These are phyloP conservation scores for Ormosia semicastrata DNA, from an alignment of 306 rosid genomes.

Conservation along the genomic window DNA sequence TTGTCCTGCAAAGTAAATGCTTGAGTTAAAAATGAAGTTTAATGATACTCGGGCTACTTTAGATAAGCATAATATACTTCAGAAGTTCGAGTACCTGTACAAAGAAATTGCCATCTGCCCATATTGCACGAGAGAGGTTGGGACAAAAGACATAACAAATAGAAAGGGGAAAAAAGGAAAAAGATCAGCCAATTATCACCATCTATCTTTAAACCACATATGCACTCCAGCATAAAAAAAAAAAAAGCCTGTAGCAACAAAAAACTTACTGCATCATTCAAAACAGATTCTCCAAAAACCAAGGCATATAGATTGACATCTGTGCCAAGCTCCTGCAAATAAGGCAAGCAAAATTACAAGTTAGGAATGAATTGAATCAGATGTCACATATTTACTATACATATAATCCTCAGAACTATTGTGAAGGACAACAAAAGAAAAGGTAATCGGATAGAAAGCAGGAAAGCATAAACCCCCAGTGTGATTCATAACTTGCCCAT, in stretches of 20 bases:
- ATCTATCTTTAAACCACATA: constrained; percentile 26
- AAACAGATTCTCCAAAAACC: constrained; percentile 97
- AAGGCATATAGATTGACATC: constrained; percentile 91
- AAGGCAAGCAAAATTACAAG: constrained; percentile 1
- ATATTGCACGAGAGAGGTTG: constrained; percentile 32
- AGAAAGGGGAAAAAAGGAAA: neutral
- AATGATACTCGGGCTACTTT: neutral
- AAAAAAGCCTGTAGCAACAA: constrained; percentile 4
- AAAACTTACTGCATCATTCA: constrained; percentile 92
- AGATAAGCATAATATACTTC: constrained; percentile 8
- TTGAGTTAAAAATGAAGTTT: constrained; percentile 33
- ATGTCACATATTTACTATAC: neutral
- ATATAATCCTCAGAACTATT: neutral
- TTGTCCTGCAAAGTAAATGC: constrained; percentile 60
- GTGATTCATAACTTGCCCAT: neutral
- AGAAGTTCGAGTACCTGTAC: constrained; percentile 72
- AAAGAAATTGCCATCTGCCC: constrained; percentile 95
- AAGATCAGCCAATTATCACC: constrained; percentile 23
- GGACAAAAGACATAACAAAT: constrained; percentile 7
- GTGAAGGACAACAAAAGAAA: neutral
- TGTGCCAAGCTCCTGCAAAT: constrained; percentile 88
- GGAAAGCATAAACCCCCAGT: neutral
- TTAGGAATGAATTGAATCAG: constrained; percentile 11
- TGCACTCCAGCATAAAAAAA: constrained; percentile 6
- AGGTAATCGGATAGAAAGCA: neutral